A percentile compares a stretch with the other conserved stretches of the same genome.
Evolutionary conservation across 116 monocot genomes (phyloP).

Genomic region (Cymodocea nodosa): DNA sequence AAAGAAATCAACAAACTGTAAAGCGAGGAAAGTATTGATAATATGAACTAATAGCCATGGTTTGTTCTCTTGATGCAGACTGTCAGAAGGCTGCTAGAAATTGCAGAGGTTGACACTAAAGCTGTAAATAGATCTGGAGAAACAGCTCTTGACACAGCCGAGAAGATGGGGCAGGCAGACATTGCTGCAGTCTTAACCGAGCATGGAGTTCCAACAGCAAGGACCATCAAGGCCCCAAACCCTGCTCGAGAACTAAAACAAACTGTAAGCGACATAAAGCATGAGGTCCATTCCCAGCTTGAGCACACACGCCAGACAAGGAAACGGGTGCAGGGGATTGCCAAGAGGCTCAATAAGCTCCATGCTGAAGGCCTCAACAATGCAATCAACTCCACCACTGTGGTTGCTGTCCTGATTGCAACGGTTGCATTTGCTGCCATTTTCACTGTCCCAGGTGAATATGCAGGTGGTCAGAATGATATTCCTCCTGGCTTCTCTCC

Average conservation of each 20-base stretch:
- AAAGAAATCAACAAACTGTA: no score
- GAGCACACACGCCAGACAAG: slow-evolving; percentile 75
- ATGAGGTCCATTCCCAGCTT: slow-evolving; percentile 82
- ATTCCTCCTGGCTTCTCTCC: slow-evolving; percentile 26
- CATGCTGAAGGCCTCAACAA: slow-evolving; percentile 79
- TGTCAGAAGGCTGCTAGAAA: slow-evolving; percentile 42
- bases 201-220: slow-evolving; percentile 49
- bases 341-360: slow-evolving; percentile 71
- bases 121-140: slow-evolving; percentile 68
- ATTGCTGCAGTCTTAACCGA: slow-evolving; percentile 19
- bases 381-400: slow-evolving; percentile 84
- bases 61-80: slow-evolving; percentile 20
- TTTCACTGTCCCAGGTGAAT: slow-evolving; percentile 82
- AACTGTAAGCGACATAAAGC: slow-evolving; percentile 86
- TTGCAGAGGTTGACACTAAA: slow-evolving; percentile 36
- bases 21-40: neutral
- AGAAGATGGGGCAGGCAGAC: slow-evolving; percentile 52
- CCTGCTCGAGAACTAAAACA: slow-evolving; percentile 69
- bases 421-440: slow-evolving; percentile 91
- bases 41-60: slow-evolving; percentile 1
- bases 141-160: slow-evolving; percentile 82
- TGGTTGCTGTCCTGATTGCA: slow-evolving; percentile 87
- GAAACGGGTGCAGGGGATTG: slow-evolving; percentile 66
- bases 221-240: slow-evolving; percentile 29
- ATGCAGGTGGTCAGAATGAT: slow-evolving; percentile 25